phyloP scores from a whole-genome alignment of 2,329 filamentous ascomycete genomes.

The Colletotrichum lindemuthianum region DNA sequence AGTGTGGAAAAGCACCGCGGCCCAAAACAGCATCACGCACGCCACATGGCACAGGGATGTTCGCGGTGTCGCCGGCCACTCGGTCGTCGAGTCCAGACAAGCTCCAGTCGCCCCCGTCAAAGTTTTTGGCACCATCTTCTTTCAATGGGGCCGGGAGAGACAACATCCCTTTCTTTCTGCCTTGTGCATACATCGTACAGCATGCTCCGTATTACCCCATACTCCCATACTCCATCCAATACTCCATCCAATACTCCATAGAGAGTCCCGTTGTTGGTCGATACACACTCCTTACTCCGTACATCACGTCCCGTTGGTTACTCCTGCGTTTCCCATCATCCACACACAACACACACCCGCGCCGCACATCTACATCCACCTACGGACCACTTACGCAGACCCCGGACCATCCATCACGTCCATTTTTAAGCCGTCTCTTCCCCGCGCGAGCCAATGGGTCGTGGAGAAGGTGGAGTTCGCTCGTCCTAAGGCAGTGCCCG shows the following conservation, averaged over 20 bases:
- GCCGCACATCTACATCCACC: not conserved
- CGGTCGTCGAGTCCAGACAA: slow-evolving; percentile 14
- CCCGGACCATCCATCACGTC: slow-evolving; percentile 24
- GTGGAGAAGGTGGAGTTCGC: slow-evolving; percentile 29
- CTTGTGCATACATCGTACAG: no score
- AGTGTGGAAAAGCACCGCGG: not conserved
- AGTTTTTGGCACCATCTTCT: not conserved
- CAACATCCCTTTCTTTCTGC: no score
- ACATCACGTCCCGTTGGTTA: not conserved
- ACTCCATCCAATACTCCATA: no score
- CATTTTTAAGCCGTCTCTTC: slow-evolving; percentile 4
- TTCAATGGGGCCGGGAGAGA: not conserved
- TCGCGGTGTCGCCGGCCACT: slow-evolving; percentile 22
- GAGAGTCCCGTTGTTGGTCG: no score
- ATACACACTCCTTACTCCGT: no score
- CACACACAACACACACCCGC: not conserved
- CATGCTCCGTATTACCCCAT: no score
- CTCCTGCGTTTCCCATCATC: not conserved
- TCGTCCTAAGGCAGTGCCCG: slow-evolving; percentile 11
- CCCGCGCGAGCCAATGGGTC: slow-evolving; percentile 33
- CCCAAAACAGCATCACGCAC: slow-evolving; percentile 16
- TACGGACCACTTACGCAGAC: not conserved
- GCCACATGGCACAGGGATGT: slow-evolving; percentile 31
- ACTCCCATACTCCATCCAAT: no score
- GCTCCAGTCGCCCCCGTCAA: slow-evolving; percentile 9